phyloP scores from a whole-genome alignment of 495 filamentous ascomycete genomes.

The Aspergillus hancockii region DNA sequence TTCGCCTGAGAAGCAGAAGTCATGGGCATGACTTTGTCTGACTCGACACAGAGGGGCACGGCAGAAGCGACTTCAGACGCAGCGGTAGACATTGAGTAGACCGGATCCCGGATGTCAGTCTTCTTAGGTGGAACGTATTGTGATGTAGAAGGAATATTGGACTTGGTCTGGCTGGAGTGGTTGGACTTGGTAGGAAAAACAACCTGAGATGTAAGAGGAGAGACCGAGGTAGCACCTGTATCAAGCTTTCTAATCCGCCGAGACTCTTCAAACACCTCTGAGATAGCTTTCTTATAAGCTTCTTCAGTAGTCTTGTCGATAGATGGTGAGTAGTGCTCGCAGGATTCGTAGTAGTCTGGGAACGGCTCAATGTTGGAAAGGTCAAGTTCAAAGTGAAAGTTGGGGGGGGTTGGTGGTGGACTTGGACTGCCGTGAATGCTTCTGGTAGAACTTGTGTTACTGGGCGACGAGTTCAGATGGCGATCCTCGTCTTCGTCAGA shows the following conservation, averaged over 20 bases:
- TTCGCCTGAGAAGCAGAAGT: not conserved
- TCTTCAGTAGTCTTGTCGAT: conserved; percentile 14
- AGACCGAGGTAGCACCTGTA: conserved; percentile 4
- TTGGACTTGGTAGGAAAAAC: not conserved
- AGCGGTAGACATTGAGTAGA: not conserved
- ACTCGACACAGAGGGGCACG: not conserved
- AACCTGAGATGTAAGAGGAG: not conserved
- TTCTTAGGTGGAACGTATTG: not conserved
- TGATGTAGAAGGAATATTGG: not conserved
- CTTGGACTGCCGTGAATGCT: not conserved
- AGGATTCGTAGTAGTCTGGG: conserved; percentile 33
- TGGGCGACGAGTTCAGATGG: not conserved
- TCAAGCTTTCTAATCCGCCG: conserved; percentile 22
- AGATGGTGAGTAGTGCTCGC: conserved; percentile 6
- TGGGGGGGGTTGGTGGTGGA: not conserved
- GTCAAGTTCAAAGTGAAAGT: not conserved
- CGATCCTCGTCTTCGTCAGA: not conserved
- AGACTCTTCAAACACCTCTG: conserved; percentile 24
- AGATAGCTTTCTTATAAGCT: conserved; percentile 26
- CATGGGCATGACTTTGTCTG: not conserved
- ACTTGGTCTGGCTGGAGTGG: not conserved
- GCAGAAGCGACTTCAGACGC: not conserved
- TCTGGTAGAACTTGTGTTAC: not conserved
- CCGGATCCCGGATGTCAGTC: not conserved
- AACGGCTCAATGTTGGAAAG: conserved; percentile 30